Evolutionary conservation across 371 early-diverging fungal genomes (phyloP), one percentile per base, ranked within the genome.

Genomic region (Apophysomyces trapeziformis): DNA sequence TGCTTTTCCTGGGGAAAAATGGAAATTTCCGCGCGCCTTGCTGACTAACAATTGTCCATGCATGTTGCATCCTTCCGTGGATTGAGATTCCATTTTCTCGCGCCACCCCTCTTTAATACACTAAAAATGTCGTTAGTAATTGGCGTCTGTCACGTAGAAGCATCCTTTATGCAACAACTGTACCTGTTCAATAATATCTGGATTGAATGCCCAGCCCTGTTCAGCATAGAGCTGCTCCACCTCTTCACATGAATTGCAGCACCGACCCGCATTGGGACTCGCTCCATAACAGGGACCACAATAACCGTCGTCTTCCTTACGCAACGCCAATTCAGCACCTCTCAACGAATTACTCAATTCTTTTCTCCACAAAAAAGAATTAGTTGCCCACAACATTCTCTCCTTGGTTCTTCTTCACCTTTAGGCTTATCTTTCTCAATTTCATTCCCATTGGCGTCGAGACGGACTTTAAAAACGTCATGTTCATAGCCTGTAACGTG

Each of bases 221-320:
- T 80, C 84, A 2, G 73, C 74, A 71, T 98, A 97, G 0, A 96
- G 95, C 60, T 85, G 78, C 56, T 87, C 85, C 26, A 98, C 95
- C 5, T 93, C 94, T 39, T 93, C 93, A 73, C 99, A 98, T 0
- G 96, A 93, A 74, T 97, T 95, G 77, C 99, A 97, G 81, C 99
- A 98, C 39, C 61, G 67, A n/a, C 65, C 63, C 9, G 21, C 64
- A 16, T 87, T 89, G 0, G 90, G 89, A 32, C 75, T 73, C 11
- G 90, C 96, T 54, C 95, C 95, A 68, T 95, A 97, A 77, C 99
- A 97, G 63, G 83, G 74, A 5, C 99, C 97, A 76, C 98, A 97
- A 69, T 95, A 90, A 47, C 81, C 68, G 2, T 70, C 69, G 1
- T 62, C 57, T 43, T 46, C 21, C 12, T 26, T 39, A 35, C 21